phyloP scores from a whole-genome alignment of 2,329 filamentous ascomycete species.

The Dactylellina leptospora region DNA sequence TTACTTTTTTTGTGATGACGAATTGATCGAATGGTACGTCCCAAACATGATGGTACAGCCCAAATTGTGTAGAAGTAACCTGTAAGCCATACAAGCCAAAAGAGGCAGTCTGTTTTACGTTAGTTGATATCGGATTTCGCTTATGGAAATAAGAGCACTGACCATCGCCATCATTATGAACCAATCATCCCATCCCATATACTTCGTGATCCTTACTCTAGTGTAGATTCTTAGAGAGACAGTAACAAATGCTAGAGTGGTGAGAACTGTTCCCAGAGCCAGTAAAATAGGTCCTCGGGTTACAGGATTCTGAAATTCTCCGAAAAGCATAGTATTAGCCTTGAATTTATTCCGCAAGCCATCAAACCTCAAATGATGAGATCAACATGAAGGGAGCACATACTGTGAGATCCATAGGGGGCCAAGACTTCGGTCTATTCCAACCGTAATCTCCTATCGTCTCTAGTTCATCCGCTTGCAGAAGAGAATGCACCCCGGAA shows the following conservation, averaged over 20 bases:
- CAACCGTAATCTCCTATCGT: slow-evolving; percentile 24
- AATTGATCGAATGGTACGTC: slow-evolving; percentile 33
- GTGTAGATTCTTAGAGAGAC: slow-evolving; percentile 35
- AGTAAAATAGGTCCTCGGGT: slow-evolving; percentile 4
- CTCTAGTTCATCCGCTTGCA: no score
- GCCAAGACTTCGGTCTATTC: slow-evolving; percentile 21
- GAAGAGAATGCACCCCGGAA: background rate
- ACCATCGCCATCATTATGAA: slow-evolving; percentile 44
- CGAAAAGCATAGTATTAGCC: background rate
- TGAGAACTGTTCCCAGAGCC: slow-evolving; percentile 12
- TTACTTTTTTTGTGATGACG: slow-evolving; percentile 29
- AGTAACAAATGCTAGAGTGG: slow-evolving; percentile 7
- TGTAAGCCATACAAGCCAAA: slow-evolving; percentile 29
- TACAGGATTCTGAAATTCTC: slow-evolving; percentile 4
- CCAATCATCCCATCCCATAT: slow-evolving; percentile 50
- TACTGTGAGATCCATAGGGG: slow-evolving; percentile 24
- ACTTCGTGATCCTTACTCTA: slow-evolving; percentile 20
- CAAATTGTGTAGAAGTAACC: slow-evolving; percentile 15
- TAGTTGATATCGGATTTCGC: no score
- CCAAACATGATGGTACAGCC: slow-evolving; percentile 40
- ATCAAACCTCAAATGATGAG: background rate
- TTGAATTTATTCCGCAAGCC: no score
- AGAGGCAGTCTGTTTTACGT: slow-evolving; percentile 8
- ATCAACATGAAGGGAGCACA: background rate
- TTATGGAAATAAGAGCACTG: background rate